Conservation (phyloP, 768 basidiomycete species). For the Calocera cornea region DNA sequence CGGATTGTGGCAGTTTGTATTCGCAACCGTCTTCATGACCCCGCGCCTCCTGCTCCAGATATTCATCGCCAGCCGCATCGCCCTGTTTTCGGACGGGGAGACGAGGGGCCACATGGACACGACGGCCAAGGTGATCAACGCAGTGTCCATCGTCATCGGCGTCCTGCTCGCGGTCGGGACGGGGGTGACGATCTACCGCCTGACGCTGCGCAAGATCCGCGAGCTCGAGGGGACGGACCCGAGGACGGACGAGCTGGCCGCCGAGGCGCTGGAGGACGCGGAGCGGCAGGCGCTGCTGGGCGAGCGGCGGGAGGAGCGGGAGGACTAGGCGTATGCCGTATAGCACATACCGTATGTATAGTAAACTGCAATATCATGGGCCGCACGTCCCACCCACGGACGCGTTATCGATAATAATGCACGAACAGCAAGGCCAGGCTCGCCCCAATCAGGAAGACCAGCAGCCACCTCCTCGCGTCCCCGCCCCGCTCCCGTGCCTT, state of each 20-base stretch:
- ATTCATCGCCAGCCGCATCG: conserved; percentile 67
- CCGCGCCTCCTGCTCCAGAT: conserved; percentile 62
- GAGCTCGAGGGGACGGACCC: conserved; percentile 37
- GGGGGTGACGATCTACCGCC: conserved; percentile 55
- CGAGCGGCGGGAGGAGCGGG: neutral
- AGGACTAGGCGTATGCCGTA: too few relatives aligned
- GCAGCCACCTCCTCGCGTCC: conserved; percentile 76
- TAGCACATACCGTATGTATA: too few relatives aligned
- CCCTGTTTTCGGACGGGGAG: conserved; percentile 60
- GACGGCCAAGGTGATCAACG: conserved; percentile 57
- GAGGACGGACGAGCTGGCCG: conserved; percentile 40
- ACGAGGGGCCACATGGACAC: conserved; percentile 61
- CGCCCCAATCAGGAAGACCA: conserved; percentile 85
- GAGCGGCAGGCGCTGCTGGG: conserved; percentile 12
- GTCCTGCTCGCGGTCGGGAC: conserved; percentile 43
- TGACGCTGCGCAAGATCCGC: conserved; percentile 48
- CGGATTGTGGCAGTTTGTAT: conserved; percentile 55
- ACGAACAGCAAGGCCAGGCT: conserved; percentile 84
- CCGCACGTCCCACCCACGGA: too few relatives aligned
- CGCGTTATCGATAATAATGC: conserved; percentile 56
- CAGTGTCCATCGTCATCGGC: conserved; percentile 44
- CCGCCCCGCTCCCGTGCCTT: conserved; percentile 78
- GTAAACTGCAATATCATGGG: neutral
- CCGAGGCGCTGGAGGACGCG: conserved; percentile 45
- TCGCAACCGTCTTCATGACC: conserved; percentile 55